A percentile compares a stretch with the other conserved stretches of the same genome.
Evolutionary conservation across 768 basidiomycete species (phyloP).

Genomic region (Boletus sensibilis): DNA sequence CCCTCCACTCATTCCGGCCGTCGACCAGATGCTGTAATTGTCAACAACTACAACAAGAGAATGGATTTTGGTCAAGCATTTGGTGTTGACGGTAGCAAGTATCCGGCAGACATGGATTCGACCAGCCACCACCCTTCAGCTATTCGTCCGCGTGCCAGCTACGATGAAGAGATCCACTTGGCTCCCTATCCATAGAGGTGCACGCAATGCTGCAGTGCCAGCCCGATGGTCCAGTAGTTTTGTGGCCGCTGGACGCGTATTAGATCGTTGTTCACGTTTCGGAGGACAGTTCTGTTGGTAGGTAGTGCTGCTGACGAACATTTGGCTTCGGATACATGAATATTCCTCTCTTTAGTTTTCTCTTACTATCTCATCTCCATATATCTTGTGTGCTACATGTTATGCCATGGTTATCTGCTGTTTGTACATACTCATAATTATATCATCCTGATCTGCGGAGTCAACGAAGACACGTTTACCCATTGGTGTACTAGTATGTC

Average conservation of each 20-base stretch:
- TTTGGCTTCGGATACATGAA: background rate
- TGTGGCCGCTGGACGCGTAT: background rate
- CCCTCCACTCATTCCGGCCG: constrained; percentile 23
- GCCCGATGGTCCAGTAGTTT: constrained; percentile 5
- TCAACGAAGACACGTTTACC: background rate
- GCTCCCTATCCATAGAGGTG: constrained; percentile 35
- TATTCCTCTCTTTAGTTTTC: background rate
- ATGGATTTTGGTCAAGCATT: constrained; percentile 42
- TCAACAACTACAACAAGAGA: constrained; percentile 28
- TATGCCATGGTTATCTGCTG: background rate
- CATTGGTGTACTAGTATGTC: too few species aligned
- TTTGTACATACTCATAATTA: background rate
- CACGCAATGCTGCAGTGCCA: constrained; percentile 5
- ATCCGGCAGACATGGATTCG: constrained; percentile 6
- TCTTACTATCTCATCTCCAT: background rate
- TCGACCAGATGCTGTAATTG: constrained; percentile 18
- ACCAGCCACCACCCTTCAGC: constrained; percentile 7
- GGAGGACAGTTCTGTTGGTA: background rate
- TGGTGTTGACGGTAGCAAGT: constrained; percentile 29
- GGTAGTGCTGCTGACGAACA: background rate
- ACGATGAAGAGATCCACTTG: constrained; percentile 42
- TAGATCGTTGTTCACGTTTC: background rate
- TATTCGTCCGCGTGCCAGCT: constrained; percentile 28
- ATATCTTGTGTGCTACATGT: background rate
- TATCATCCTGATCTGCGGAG: background rate